These are phyloP conservation scores for Mucuna pruriens DNA, from an alignment of 306 rosid species.

Conservation along the genomic window DNA sequence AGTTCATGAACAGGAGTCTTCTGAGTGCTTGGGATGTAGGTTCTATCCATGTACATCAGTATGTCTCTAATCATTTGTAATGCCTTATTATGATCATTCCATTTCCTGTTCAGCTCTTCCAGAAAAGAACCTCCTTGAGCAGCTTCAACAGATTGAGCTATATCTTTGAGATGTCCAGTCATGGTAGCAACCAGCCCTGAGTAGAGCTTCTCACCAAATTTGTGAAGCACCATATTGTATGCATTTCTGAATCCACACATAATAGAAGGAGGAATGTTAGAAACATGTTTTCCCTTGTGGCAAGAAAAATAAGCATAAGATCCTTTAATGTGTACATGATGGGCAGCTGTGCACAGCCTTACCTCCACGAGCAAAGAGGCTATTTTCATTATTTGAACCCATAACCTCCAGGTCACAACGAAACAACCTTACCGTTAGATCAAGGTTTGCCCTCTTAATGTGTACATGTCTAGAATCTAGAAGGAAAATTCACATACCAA, in stretches of 20 bases:
- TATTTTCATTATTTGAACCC: neutral
- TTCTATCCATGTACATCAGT: conserved; percentile 98
- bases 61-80: conserved; percentile 91
- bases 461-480: conserved; percentile 4
- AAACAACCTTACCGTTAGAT: neutral
- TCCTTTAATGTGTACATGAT: neutral
- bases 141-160: conserved; percentile 78
- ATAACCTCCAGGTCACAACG: neutral
- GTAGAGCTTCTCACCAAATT: conserved; percentile 90
- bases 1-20: conserved; percentile 94
- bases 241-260: conserved; percentile 74
- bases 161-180: conserved; percentile 83
- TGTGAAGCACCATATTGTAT: conserved; percentile 98
- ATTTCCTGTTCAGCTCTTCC: conserved; percentile 86
- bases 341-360: neutral
- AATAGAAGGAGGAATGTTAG: conserved; percentile 12
- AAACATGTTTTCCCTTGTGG: conserved; percentile 9
- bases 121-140: conserved; percentile 90
- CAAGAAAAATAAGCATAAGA: neutral
- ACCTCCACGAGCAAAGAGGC: neutral
- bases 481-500: conserved; percentile 13
- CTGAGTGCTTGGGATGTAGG: conserved; percentile 82
- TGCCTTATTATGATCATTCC: conserved; percentile 93
- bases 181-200: conserved; percentile 76
- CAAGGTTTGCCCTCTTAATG: neutral